Evolutionary conservation across 371 early-diverging fungal species (phyloP).

Genomic region (Encephalitozoon hellem): DNA sequence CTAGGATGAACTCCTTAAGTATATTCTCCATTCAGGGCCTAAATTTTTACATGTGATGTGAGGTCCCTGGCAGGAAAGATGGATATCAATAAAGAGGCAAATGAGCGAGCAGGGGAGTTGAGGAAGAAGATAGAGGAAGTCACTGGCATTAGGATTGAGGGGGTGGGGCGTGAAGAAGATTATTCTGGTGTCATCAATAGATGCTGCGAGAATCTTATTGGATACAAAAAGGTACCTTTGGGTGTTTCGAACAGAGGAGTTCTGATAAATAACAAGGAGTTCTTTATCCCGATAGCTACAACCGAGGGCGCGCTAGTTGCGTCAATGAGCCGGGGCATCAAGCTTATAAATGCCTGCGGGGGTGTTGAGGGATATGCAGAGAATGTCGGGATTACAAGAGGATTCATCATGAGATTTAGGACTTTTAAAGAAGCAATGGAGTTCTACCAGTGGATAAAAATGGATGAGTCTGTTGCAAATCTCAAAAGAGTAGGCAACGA

Average conservation of each 20-base stretch:
- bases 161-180: constrained; percentile 65
- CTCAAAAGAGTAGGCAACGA: constrained; percentile 16
- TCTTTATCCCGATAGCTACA: constrained; percentile 84
- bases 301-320: constrained; percentile 89
- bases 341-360: constrained; percentile 76
- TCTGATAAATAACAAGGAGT: constrained; percentile 63
- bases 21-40: not conserved
- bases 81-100: not conserved
- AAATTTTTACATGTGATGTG: not conserved
- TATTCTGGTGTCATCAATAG: constrained; percentile 75
- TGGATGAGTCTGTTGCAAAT: not conserved
- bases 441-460: constrained; percentile 32
- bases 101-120: not conserved
- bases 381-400: constrained; percentile 81
- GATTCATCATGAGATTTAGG: constrained; percentile 77
- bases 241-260: constrained; percentile 61
- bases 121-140: not conserved
- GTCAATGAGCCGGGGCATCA: constrained; percentile 83
- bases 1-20: not conserved
- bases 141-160: not conserved
- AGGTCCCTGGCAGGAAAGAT: not conserved
- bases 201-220: constrained; percentile 90
- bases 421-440: constrained; percentile 64
- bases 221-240: constrained; percentile 80
- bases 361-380: constrained; percentile 69